Conservation (phyloP, 192 early-diverging fungal species). For the Umbelopsis ramanniana region DNA sequence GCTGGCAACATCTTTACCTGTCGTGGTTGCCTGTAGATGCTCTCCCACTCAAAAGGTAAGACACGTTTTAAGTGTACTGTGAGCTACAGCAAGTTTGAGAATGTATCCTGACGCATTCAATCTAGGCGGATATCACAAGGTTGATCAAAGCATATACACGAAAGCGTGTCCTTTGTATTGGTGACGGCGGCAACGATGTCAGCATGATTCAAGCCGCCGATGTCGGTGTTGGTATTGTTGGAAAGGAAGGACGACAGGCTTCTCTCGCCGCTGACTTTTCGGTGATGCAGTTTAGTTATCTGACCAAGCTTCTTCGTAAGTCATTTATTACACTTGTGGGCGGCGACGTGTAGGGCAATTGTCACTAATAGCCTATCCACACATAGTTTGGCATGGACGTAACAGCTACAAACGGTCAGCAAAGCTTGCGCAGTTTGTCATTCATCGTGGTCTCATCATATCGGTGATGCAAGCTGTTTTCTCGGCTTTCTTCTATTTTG, state of each 20-base stretch:
- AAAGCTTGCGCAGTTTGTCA: constrained; percentile 94
- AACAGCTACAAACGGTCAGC: constrained; percentile 94
- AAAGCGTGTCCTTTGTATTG: constrained; percentile 85
- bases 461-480: constrained; percentile 98
- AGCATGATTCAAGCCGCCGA: constrained; percentile 97
- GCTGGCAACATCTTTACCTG: constrained; percentile 74
- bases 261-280: constrained; percentile 95
- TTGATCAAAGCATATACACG: constrained; percentile 77
- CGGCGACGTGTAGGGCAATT: not conserved
- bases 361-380: not conserved
- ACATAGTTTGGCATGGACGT: constrained; percentile 88
- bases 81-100: too few species aligned
- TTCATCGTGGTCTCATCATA: constrained; percentile 96
- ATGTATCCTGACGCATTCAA: not conserved
- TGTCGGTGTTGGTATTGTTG: constrained; percentile 96
- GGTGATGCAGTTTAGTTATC: constrained; percentile 83
- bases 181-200: constrained; percentile 98
- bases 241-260: constrained; percentile 95
- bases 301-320: constrained; percentile 79
- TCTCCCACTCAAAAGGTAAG: constrained; percentile 92
- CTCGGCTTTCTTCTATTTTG: constrained; percentile 95
- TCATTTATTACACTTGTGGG: not conserved
- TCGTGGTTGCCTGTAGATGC: constrained; percentile 93
- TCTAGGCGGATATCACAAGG: constrained; percentile 78
- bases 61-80: too few species aligned